Conservation (phyloP, 495 filamentous ascomycete species). For the Chaetomium tenue region DNA sequence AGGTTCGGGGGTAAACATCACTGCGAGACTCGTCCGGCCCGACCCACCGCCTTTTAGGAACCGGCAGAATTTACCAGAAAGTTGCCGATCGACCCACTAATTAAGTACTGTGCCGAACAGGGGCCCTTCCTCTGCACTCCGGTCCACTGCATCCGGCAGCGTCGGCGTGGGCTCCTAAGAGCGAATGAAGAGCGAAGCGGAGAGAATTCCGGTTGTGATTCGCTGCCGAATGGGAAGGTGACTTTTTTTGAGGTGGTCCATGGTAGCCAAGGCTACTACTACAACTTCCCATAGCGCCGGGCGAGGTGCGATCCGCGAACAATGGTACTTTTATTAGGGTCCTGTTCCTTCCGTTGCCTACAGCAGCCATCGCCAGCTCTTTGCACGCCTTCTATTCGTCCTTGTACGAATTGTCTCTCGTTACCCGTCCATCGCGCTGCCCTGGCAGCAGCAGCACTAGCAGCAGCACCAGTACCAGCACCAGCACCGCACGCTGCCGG, state of each 20-base stretch:
- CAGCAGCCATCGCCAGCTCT: too few species aligned
- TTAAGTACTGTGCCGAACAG: background rate
- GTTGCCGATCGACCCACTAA: background rate
- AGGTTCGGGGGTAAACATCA: background rate
- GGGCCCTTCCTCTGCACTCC: background rate
- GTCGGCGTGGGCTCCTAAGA: background rate
- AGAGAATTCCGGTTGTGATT: conserved; percentile 15
- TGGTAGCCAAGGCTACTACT: conserved; percentile 9
- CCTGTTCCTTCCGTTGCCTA: too few species aligned
- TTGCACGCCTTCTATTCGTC: too few species aligned
- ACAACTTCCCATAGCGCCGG: background rate
- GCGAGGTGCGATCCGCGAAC: background rate
- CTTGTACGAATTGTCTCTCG: too few species aligned
- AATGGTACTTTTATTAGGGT: conserved; percentile 6
- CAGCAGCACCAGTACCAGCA: too few species aligned
- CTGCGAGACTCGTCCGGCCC: background rate
- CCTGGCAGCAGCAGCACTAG: too few species aligned
- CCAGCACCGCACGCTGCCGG: background rate
- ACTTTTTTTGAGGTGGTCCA: background rate
- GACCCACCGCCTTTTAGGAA: background rate
- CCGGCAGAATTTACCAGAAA: conserved; percentile 11
- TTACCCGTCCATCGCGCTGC: too few species aligned
- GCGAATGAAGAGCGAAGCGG: conserved; percentile 13
- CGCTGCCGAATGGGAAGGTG: conserved; percentile 17
- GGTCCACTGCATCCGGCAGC: conserved; percentile 2